Evolutionary conservation across 257 asterid genomes (phyloP).

Genomic region (Linaria vulgaris): DNA sequence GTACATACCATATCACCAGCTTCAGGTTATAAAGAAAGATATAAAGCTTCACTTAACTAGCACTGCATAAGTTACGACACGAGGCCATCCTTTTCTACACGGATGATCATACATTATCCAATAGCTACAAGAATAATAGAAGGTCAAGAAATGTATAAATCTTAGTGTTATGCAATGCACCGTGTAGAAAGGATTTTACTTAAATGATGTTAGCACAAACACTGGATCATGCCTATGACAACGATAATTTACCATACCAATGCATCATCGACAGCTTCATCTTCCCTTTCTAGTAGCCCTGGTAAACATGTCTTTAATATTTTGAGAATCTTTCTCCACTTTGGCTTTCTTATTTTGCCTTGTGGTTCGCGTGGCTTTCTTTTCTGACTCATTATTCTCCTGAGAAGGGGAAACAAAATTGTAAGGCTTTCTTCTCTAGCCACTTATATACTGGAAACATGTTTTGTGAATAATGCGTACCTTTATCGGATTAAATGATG

Average conservation of each 20-base stretch:
- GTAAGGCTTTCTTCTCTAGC: not conserved
- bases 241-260: not conserved
- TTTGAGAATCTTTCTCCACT: slow-evolving; percentile 71
- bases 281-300: slow-evolving; percentile 67
- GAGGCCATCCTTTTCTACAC: not conserved
- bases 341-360: slow-evolving; percentile 72
- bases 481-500: slow-evolving; percentile 52
- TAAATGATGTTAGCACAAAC: not conserved
- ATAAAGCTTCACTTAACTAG: no score
- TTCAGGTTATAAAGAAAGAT: no score
- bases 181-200: not conserved
- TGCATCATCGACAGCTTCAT: slow-evolving; percentile 22
- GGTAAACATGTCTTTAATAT: slow-evolving; percentile 90
- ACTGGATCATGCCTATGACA: slow-evolving; percentile 2
- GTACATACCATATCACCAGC: not conserved
- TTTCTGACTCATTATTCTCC: slow-evolving; percentile 53
- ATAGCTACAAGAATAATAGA: not conserved
- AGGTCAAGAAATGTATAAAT: not conserved
- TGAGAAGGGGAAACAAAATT: slow-evolving; percentile 17
- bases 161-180: not conserved
- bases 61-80: not conserved
- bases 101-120: not conserved
- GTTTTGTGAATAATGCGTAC: slow-evolving; percentile 30
- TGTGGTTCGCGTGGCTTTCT: slow-evolving; percentile 37
- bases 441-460: slow-evolving; percentile 3